These are phyloP conservation scores for Helicocarpus griseus DNA, from an alignment of 2,329 filamentous ascomycete species.

Conservation along the genomic window DNA sequence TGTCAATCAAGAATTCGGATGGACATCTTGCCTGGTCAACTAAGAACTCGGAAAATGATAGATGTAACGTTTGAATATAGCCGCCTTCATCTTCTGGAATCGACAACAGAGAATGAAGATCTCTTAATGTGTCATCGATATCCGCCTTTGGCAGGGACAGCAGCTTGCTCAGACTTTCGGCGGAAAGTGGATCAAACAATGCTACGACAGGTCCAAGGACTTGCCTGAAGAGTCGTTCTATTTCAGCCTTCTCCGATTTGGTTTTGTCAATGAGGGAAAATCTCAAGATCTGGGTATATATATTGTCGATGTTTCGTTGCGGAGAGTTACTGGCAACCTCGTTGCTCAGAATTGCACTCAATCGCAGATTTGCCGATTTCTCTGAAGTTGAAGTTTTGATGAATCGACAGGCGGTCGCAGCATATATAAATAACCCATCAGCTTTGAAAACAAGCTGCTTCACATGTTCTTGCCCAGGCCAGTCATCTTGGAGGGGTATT, in stretches of 20 bases:
- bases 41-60: slow-evolving; percentile 22
- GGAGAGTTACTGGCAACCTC: not conserved
- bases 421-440: slow-evolving; percentile 22
- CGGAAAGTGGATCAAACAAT: slow-evolving; percentile 9
- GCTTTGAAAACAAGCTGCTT: slow-evolving; percentile 20
- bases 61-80: slow-evolving; percentile 12
- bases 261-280: slow-evolving; percentile 6
- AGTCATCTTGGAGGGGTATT: slow-evolving; percentile 5
- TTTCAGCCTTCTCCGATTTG: not conserved
- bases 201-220: slow-evolving; percentile 13
- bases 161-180: slow-evolving; percentile 8
- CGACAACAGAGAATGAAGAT: slow-evolving; percentile 10
- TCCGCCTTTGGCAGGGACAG: slow-evolving; percentile 4
- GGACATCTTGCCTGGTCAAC: slow-evolving; percentile 9
- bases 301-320: slow-evolving; percentile 11
- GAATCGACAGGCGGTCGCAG: slow-evolving; percentile 20
- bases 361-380: not conserved
- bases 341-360: slow-evolving; percentile 2
- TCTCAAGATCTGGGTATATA: slow-evolving; percentile 12
- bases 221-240: slow-evolving; percentile 6
- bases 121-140: slow-evolving; percentile 6
- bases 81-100: slow-evolving; percentile 2
- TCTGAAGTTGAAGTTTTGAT: slow-evolving; percentile 14
- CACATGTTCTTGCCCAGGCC: slow-evolving; percentile 18
- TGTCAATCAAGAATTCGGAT: slow-evolving; percentile 21